phyloP scores from a whole-genome alignment of 2,329 filamentous ascomycete genomes.

The Talaromyces sp. region DNA sequence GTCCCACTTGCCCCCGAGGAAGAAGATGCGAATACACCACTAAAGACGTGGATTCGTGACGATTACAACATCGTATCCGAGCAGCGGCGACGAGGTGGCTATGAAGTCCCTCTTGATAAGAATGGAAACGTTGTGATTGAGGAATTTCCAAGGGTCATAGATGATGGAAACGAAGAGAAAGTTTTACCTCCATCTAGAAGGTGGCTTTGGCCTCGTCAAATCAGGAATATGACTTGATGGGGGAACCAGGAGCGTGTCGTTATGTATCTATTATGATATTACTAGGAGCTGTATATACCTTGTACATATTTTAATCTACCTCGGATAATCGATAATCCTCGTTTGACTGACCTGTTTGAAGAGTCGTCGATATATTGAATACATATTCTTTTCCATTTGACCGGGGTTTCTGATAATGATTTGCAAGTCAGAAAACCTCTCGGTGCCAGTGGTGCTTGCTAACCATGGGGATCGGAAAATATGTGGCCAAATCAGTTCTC shows the following conservation, averaged over 20 bases:
- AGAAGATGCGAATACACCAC: conserved; percentile 35
- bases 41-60: conserved; percentile 37
- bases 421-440: too few species aligned
- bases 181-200: background rate
- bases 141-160: background rate
- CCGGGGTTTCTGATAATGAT: too few species aligned
- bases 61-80: conserved; percentile 33
- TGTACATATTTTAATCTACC: background rate
- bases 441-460: too few species aligned
- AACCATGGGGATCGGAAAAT: too few species aligned
- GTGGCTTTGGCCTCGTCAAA: background rate
- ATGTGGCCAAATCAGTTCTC: too few species aligned
- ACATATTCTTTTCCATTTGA: too few species aligned
- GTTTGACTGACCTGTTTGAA: background rate
- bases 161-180: background rate
- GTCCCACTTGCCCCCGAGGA: background rate
- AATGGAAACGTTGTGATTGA: conserved; percentile 4
- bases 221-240: background rate
- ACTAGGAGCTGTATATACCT: background rate
- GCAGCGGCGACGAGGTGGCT: conserved; percentile 26
- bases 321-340: background rate
- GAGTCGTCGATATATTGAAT: background rate
- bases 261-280: background rate
- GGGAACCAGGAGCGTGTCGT: too few species aligned
- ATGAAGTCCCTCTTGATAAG: conserved; percentile 2